phyloP scores from a whole-genome alignment of 306 rosid species.

The Vachellia collinsii region DNA sequence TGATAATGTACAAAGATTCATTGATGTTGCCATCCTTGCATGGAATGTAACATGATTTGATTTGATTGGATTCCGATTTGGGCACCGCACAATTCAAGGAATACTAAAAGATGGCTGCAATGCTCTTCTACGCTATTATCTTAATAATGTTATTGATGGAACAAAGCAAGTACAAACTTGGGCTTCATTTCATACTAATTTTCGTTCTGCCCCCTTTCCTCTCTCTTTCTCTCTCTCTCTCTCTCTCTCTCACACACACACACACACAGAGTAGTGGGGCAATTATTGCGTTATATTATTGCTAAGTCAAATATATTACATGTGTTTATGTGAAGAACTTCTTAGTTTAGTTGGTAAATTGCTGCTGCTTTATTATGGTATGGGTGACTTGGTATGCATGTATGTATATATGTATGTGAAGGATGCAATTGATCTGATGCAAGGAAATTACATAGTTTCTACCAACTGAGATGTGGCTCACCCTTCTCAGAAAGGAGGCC shows the following conservation, averaged over 20 bases:
- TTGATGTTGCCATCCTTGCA: conserved; percentile 26
- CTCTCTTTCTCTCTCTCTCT: background rate
- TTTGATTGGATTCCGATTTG: conserved; percentile 64
- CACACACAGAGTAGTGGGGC: background rate
- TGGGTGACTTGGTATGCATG: conserved; percentile 38
- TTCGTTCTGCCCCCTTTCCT: background rate
- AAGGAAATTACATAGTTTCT: conserved; percentile 95
- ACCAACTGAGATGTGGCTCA: conserved; percentile 72
- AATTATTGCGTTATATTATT: conserved; percentile 9
- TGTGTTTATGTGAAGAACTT: conserved; percentile 19
- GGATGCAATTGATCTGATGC: conserved; percentile 98
- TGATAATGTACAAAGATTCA: conserved; percentile 7
- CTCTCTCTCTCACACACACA: no score
- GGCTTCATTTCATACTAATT: conserved; percentile 36
- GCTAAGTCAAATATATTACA: conserved; percentile 4
- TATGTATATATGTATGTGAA: conserved; percentile 44
- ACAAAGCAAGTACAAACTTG: conserved; percentile 80
- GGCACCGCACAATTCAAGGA: conserved; percentile 87
- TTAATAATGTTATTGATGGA: conserved; percentile 85
- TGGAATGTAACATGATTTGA: conserved; percentile 28
- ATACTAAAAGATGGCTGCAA: conserved; percentile 70
- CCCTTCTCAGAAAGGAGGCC: conserved; percentile 77
- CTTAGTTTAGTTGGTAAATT: conserved; percentile 2
- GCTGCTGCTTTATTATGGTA: background rate
- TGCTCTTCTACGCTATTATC: conserved; percentile 86